These are phyloP conservation scores for Rhinocladiella similis DNA, from an alignment of 2,329 filamentous ascomycete species.

Conservation along the genomic window DNA sequence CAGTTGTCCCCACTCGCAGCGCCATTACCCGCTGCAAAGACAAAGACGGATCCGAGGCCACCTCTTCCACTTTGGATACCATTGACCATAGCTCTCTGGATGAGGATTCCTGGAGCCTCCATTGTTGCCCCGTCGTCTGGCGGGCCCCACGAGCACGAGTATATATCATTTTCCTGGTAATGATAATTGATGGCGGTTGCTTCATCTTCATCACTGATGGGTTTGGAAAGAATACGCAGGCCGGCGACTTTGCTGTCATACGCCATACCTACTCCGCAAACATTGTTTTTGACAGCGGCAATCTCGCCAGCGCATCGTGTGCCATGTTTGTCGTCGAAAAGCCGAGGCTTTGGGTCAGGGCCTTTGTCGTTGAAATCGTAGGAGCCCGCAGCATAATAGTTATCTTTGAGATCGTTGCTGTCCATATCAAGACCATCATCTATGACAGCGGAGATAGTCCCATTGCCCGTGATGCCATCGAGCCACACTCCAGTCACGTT, in stretches of 20 bases:
- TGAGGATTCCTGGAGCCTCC: slow-evolving; percentile 88
- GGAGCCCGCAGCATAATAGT: slow-evolving; percentile 90
- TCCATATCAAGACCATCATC: slow-evolving; percentile 97
- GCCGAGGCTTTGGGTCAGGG: slow-evolving; percentile 74
- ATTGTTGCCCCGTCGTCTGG: slow-evolving; percentile 91
- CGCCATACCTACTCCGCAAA: slow-evolving; percentile 93
- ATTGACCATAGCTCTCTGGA: slow-evolving; percentile 86
- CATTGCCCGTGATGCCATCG: slow-evolving; percentile 85
- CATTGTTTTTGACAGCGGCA: slow-evolving; percentile 84
- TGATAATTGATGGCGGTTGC: slow-evolving; percentile 90
- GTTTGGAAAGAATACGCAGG: slow-evolving; percentile 86
- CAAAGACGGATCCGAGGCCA: slow-evolving; percentile 86
- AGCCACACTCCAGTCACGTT: slow-evolving; percentile 96
- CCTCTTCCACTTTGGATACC: slow-evolving; percentile 83
- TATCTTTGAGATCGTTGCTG: slow-evolving; percentile 85
- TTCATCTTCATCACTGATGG: slow-evolving; percentile 90
- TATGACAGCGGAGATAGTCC: slow-evolving; percentile 87
- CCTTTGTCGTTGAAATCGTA: slow-evolving; percentile 93
- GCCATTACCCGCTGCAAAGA: slow-evolving; percentile 95
- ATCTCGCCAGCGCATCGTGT: slow-evolving; percentile 95
- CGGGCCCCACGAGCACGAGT: slow-evolving; percentile 98
- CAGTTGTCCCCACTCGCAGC: slow-evolving; percentile 88
- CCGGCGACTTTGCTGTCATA: slow-evolving; percentile 90
- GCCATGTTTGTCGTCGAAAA: slow-evolving; percentile 84
- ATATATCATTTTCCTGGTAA: slow-evolving; percentile 89